Percentiles rank a stretch among this genome's conserved stretches.
phyloP scores from a whole-genome alignment of 192 early-diverging fungal species.

The Gaertneriomyces sp. region DNA sequence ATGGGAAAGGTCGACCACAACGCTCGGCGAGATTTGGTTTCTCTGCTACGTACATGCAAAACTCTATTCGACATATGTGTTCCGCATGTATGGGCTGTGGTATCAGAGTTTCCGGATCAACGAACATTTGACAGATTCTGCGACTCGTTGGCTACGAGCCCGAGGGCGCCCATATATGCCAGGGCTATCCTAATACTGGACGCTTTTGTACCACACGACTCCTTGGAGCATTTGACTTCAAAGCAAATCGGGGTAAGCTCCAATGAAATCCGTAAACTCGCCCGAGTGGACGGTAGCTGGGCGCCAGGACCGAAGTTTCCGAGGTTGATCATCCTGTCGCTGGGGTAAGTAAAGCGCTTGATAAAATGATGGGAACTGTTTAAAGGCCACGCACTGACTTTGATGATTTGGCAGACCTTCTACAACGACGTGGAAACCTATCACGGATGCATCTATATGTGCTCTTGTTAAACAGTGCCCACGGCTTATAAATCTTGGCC shows the following conservation, averaged over 20 bases:
- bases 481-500: neutral
- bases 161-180: neutral
- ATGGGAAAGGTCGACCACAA: neutral
- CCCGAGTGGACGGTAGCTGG: neutral
- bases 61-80: neutral
- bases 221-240: too few relatives aligned
- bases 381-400: neutral
- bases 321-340: neutral
- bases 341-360: neutral
- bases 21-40: neutral
- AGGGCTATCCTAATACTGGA: neutral
- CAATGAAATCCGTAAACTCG: neutral
- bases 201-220: neutral
- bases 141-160: neutral
- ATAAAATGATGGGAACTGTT: neutral
- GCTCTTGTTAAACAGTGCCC: constrained; percentile 3
- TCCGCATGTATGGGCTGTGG: neutral
- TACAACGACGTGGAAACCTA: neutral
- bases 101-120: neutral
- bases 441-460: neutral
- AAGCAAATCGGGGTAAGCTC: neutral
- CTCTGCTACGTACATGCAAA: neutral
- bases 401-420: neutral
- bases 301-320: neutral
- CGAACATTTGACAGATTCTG: neutral